A percentile compares a stretch with the other conserved stretches of the same genome.
These are phyloP conservation scores for Pyrenophora teres DNA, from an alignment of 2,329 filamentous ascomycete genomes.

Conservation along the genomic window DNA sequence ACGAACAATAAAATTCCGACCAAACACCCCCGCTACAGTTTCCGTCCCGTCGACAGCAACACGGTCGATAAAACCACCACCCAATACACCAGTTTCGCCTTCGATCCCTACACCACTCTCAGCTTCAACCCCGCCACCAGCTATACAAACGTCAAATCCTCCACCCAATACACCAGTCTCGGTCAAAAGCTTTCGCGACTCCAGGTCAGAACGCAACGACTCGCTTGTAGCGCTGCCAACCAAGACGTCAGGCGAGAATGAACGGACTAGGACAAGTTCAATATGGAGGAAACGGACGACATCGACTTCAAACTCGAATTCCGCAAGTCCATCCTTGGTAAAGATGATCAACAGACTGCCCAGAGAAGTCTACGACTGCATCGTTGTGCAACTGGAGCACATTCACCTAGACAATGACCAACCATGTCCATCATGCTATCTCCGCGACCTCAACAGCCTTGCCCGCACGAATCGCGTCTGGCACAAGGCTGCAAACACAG, in stretches of 20 bases:
- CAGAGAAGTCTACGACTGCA: constrained; percentile 59
- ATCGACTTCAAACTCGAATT: background rate
- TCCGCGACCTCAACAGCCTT: constrained; percentile 59
- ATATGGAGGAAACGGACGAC: constrained; percentile 33
- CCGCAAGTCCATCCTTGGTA: constrained; percentile 24
- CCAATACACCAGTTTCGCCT: background rate
- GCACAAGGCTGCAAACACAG: constrained; percentile 57
- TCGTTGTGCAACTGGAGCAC: constrained; percentile 56
- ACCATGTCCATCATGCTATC: constrained; percentile 59
- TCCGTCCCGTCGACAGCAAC: no score
- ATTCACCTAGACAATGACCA: constrained; percentile 46
- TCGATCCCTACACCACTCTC: background rate
- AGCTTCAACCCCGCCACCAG: no score
- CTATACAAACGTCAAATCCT: no score
- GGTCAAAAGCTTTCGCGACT: no score
- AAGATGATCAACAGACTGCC: constrained; percentile 56
- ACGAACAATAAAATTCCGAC: background rate
- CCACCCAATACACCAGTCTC: no score
- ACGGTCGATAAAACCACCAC: no score
- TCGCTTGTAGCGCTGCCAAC: constrained; percentile 31
- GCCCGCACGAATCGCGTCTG: constrained; percentile 61
- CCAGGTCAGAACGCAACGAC: constrained; percentile 1
- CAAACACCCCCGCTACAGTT: no score
- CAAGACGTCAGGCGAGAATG: constrained; percentile 46
- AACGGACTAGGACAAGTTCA: constrained; percentile 39